Percentiles rank a stretch among this genome's conserved stretches.
phyloP scores from a whole-genome alignment of 2,329 filamentous ascomycete species.

The Colletotrichum spinosum region DNA sequence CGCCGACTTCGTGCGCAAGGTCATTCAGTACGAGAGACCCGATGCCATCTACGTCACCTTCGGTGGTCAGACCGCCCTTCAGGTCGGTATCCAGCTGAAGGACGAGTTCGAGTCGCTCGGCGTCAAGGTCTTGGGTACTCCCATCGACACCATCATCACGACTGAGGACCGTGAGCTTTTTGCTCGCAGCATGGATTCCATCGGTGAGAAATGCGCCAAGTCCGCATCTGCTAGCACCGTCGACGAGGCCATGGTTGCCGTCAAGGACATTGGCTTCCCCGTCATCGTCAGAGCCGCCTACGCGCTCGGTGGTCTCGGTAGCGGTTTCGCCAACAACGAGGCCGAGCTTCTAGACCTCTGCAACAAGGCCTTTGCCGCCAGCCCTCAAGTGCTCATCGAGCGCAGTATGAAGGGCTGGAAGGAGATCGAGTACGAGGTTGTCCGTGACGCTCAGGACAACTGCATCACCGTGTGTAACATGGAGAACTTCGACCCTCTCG shows the following conservation, averaged over 20 bases:
- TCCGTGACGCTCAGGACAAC: slow-evolving; percentile 94
- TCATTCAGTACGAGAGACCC: slow-evolving; percentile 93
- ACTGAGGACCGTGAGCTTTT: slow-evolving; percentile 98
- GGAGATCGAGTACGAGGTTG: slow-evolving; percentile 98
- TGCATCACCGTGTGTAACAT: slow-evolving; percentile 99
- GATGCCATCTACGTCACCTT: slow-evolving; percentile 99
- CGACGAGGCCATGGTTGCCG: slow-evolving; percentile 88
- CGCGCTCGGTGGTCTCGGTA: slow-evolving; percentile 92
- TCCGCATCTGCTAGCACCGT: slow-evolving; percentile 91
- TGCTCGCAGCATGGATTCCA: slow-evolving; percentile 97
- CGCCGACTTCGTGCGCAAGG: slow-evolving; percentile 96
- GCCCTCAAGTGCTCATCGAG: slow-evolving; percentile 96
- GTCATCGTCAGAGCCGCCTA: slow-evolving; percentile 98
- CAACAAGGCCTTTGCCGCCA: slow-evolving; percentile 93
- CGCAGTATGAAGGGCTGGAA: slow-evolving; percentile 99
- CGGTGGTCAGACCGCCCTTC: slow-evolving; percentile 95
- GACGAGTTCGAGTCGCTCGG: slow-evolving; percentile 95
- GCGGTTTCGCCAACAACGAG: slow-evolving; percentile 93
- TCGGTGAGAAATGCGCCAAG: slow-evolving; percentile 97
- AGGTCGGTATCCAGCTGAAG: slow-evolving; percentile 96
- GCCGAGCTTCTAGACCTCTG: slow-evolving; percentile 86
- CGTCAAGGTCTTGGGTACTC: slow-evolving; percentile 94
- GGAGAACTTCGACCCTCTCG: slow-evolving; percentile 99
- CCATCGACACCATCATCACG: slow-evolving; percentile 97
- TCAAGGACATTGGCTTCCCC: slow-evolving; percentile 93